Percentiles rank a stretch among this genome's conserved stretches.
Conservation (phyloP, 371 early-diverging fungal species). For the Entomophthora muscae region DNA sequence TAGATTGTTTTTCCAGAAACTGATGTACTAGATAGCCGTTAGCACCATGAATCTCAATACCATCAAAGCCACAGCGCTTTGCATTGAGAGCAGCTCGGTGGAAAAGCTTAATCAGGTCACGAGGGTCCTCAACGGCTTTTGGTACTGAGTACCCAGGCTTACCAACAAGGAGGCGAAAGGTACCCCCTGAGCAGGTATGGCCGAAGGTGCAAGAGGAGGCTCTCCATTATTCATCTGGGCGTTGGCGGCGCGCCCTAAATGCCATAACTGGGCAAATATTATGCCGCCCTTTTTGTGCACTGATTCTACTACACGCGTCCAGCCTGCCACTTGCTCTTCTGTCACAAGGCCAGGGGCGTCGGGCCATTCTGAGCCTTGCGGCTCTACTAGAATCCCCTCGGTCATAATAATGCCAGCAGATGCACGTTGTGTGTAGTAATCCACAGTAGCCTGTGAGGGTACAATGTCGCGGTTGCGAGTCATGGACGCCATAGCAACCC, state of each 20-base stretch:
- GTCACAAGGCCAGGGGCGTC: conserved; percentile 22
- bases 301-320: conserved; percentile 31
- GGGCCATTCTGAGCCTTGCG: conserved; percentile 16
- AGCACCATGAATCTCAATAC: conserved; percentile 43
- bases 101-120: not conserved
- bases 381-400: conserved; percentile 26
- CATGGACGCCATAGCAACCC: conserved; percentile 29
- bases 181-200: not conserved
- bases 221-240: not conserved
- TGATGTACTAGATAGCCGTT: conserved; percentile 39
- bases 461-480: conserved; percentile 22
- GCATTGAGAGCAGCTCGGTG: not conserved
- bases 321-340: conserved; percentile 28
- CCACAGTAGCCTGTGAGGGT: conserved; percentile 21
- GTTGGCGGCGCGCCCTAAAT: conserved; percentile 15
- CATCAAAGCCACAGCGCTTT: conserved; percentile 29
- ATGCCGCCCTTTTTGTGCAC: conserved; percentile 32
- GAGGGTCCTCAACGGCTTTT: conserved; percentile 2
- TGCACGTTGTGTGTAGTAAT: conserved; percentile 37
- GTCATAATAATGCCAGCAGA: conserved; percentile 27
- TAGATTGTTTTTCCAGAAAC: conserved; percentile 26
- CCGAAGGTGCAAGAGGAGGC: conserved; percentile 8
- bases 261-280: conserved; percentile 38
- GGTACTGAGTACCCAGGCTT: conserved; percentile 3
- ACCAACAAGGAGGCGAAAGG: not conserved